Conservation (phyloP, 2,329 filamentous ascomycete genomes). For the Penicillium oxalicum region DNA sequence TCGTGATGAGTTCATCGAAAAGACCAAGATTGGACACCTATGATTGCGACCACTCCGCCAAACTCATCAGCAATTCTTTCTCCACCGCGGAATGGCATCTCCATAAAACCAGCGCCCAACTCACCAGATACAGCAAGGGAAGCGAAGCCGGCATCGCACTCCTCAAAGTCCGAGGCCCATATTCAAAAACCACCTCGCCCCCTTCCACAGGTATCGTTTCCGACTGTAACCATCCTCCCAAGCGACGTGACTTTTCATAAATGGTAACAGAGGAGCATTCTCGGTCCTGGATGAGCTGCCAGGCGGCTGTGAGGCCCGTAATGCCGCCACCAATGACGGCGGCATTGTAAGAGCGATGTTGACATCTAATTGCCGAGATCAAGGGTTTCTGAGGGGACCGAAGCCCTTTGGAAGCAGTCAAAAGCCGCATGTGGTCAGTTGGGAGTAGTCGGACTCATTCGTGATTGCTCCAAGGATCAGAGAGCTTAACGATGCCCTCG, state of each 20-base stretch:
- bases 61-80: conserved; percentile 1
- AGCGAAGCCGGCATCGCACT: conserved; percentile 53
- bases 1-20: conserved; percentile 51
- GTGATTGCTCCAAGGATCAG: neutral
- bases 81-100: conserved; percentile 5
- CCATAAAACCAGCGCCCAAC: conserved; percentile 16
- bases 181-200: conserved; percentile 67
- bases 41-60: conserved; percentile 12
- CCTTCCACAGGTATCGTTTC: conserved; percentile 55
- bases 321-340: conserved; percentile 76
- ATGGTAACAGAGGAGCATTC: conserved; percentile 67
- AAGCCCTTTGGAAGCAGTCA: conserved; percentile 21
- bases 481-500: neutral
- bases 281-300: conserved; percentile 66
- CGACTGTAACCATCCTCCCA: conserved; percentile 82
- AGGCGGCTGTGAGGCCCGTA: conserved; percentile 72
- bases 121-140: conserved; percentile 65
- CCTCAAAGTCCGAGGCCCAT: conserved; percentile 72
- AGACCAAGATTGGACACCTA: conserved; percentile 57
- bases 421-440: conserved; percentile 24
- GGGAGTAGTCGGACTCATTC: neutral
- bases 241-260: conserved; percentile 63
- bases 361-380: conserved; percentile 12
- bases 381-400: conserved; percentile 16
- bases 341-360: conserved; percentile 39